Evolutionary conservation across 257 asterid species (phyloP).

Genomic region (Lavandula angustifolia): DNA sequence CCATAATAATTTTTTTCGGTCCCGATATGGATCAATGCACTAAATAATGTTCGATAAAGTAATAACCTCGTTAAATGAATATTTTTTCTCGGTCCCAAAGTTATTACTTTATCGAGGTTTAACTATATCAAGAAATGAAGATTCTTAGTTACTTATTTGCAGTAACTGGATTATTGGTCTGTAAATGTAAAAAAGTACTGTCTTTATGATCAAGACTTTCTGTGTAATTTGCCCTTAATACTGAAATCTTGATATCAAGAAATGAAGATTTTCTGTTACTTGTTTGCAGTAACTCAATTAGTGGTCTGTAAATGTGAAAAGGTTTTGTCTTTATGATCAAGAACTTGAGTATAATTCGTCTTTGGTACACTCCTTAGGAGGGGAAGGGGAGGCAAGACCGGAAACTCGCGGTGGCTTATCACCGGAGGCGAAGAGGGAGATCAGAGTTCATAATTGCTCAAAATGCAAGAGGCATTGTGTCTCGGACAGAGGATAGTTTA

Average conservation of each 20-base stretch:
- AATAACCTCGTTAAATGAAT: no score
- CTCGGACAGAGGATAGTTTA: constrained; percentile 59
- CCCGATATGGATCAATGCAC: no score
- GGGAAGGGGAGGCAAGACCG: constrained; percentile 92
- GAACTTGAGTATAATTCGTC: neutral
- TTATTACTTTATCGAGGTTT: no score
- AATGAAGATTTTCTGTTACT: neutral
- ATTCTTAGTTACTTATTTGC: neutral
- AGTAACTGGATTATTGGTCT: neutral
- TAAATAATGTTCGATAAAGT: no score
- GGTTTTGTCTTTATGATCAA: neutral
- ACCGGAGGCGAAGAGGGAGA: constrained; percentile 64
- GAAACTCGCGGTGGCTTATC: constrained; percentile 81
- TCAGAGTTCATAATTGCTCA: constrained; percentile 79
- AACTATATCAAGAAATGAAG: neutral
- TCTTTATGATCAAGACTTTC: neutral
- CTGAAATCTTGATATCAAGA: neutral
- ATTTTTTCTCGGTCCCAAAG: no score
- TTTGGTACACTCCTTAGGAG: constrained; percentile 48
- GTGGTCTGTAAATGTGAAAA: neutral
- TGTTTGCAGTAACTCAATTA: neutral
- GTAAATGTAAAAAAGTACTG: neutral
- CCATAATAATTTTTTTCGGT: no score
- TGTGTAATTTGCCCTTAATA: neutral
- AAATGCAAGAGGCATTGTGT: constrained; percentile 48